Evolutionary conservation across 371 early-diverging fungal species (phyloP), one percentile per base, ranked within the genome.

Genomic region (Fennellomyces sp.): DNA sequence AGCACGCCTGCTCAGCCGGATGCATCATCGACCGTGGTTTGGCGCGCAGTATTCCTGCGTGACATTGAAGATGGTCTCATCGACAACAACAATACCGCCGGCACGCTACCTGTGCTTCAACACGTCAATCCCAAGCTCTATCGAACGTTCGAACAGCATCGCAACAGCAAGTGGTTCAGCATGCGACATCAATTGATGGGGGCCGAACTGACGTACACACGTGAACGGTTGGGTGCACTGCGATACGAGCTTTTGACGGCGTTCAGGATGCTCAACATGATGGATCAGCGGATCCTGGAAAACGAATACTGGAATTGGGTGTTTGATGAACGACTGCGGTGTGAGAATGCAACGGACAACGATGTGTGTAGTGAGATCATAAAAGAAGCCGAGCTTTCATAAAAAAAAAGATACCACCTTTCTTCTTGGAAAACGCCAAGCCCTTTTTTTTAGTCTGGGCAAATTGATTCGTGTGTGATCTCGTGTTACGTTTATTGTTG

Each of bases 281-380:
- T 83, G 31, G 85, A 85, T 36, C 61, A 63, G 31, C 67, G 78
- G 17, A 17, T 83, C 19, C 49, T 82, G 39, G 82, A 81, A 52
- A 77, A 69, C 4, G 83, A 83, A 53, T 85, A 80, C 50, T 68
- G 73, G 66, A 85, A 85, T 38, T 85, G 85, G 85, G 45, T 85
- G 27, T 56, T 77, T 50, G 85, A 85, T 54, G 76, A 78, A 21
- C 58, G 65, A 12, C 33, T 75, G 6, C 64, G 75, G 10, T 85
- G 85, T 45, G 15, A 17, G 1, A 26, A 33, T 8, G n/a, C 7
- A 23, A 19, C n/a, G 1, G 30, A 30, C 28, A 3, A 25, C 7
- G 52, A 8, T 15, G 29, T n/a, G 8, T 45, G 45, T 45, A 12
- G 10, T 45, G 21, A 45, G 10, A 45, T 45, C n/a, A 45, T 17